Percentiles rank a stretch among this genome's conserved stretches.
Evolutionary conservation across 2,329 filamentous ascomycete genomes (phyloP).

Genomic region (Neopestalotiopsis sp.): DNA sequence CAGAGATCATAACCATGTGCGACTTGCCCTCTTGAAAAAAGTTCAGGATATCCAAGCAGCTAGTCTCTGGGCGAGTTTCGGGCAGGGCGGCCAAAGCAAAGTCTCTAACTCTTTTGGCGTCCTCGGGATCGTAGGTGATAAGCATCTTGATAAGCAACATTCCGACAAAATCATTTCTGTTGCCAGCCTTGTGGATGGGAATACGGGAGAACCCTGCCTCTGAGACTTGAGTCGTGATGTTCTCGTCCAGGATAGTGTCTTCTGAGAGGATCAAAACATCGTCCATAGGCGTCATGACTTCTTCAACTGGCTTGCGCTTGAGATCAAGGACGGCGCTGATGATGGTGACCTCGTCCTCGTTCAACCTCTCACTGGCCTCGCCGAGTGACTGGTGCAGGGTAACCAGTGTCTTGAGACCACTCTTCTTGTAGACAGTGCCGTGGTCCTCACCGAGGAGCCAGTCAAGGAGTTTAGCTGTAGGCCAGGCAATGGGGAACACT

Average conservation of each 20-base stretch:
- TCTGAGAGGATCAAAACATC: conserved; percentile 98
- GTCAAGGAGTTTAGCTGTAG: conserved; percentile 93
- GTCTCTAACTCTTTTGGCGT: conserved; percentile 83
- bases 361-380: conserved; percentile 84
- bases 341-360: conserved; percentile 97
- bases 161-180: conserved; percentile 86
- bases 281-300: conserved; percentile 98
- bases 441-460: conserved; percentile 92
- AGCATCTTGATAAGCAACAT: conserved; percentile 99
- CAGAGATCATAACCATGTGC: conserved; percentile 96
- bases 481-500: conserved; percentile 86
- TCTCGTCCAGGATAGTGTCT: conserved; percentile 89
- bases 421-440: conserved; percentile 97
- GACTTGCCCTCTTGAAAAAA: conserved; percentile 99
- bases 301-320: conserved; percentile 93
- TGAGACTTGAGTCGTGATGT: conserved; percentile 92
- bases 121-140: conserved; percentile 97
- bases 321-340: conserved; percentile 96
- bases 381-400: conserved; percentile 93
- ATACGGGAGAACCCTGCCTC: conserved; percentile 95
- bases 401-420: conserved; percentile 93
- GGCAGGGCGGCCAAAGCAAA: conserved; percentile 93
- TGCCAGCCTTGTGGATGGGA: conserved; percentile 87
- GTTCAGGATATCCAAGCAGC: conserved; percentile 97
- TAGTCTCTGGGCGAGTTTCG: conserved; percentile 93